A percentile compares a stretch with the other conserved stretches of the same genome.
These are phyloP conservation scores for Exophiala spinifera DNA, from an alignment of 2,329 filamentous ascomycete species.

Conservation along the genomic window DNA sequence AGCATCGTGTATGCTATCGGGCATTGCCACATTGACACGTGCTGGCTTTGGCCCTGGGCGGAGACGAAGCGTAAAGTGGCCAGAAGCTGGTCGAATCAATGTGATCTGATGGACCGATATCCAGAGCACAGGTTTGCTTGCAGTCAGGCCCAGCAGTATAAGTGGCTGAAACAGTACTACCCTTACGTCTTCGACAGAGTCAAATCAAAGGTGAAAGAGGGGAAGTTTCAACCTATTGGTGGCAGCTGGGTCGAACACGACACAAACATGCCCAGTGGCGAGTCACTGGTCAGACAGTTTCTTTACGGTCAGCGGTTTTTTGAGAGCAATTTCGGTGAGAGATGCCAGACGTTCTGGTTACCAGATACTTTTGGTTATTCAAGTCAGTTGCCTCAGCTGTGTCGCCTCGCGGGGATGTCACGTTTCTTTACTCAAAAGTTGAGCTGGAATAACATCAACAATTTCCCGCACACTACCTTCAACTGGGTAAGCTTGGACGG, in stretches of 20 bases:
- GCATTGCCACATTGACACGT: constrained; percentile 96
- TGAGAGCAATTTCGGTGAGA: constrained; percentile 83
- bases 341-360: constrained; percentile 92
- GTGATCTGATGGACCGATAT: constrained; percentile 90
- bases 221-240: constrained; percentile 89
- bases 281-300: constrained; percentile 91
- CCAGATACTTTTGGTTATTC: constrained; percentile 98
- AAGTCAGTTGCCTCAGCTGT: constrained; percentile 88
- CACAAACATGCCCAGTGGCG: constrained; percentile 93
- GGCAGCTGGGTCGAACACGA: constrained; percentile 99
- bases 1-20: constrained; percentile 85
- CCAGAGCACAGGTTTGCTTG: constrained; percentile 89
- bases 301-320: constrained; percentile 94
- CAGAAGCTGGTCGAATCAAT: constrained; percentile 95
- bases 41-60: constrained; percentile 97
- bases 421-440: constrained; percentile 97
- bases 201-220: constrained; percentile 84
- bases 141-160: constrained; percentile 95
- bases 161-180: constrained; percentile 90
- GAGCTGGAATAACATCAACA: constrained; percentile 99
- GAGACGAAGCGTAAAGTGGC: constrained; percentile 97
- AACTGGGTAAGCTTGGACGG: constrained; percentile 97
- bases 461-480: constrained; percentile 97
- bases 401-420: constrained; percentile 89
- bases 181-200: constrained; percentile 86